phyloP scores from a whole-genome alignment of 192 early-diverging fungal genomes.

The Geranomyces variabilis region DNA sequence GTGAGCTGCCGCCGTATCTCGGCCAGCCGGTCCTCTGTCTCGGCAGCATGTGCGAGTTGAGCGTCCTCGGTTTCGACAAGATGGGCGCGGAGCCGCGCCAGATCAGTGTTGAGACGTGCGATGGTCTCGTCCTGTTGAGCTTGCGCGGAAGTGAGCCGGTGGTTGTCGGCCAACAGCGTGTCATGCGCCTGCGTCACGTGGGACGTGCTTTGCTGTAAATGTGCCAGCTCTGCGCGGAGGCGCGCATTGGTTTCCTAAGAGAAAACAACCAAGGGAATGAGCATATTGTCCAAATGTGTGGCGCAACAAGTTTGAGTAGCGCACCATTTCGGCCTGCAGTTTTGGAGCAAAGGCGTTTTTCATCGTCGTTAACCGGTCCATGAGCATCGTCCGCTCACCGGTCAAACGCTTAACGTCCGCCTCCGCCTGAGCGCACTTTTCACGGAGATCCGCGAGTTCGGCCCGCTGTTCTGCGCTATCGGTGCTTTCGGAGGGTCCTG shows the following conservation, averaged over 20 bases:
- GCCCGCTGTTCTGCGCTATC: not conserved
- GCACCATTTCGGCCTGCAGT: constrained; percentile 78
- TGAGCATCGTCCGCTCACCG: constrained; percentile 65
- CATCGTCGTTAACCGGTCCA: constrained; percentile 78
- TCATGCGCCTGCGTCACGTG: not conserved
- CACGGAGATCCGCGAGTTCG: constrained; percentile 11
- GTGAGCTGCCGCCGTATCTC: constrained; percentile 62
- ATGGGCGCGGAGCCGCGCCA: constrained; percentile 61
- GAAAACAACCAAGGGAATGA: not conserved
- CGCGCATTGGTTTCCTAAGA: not conserved
- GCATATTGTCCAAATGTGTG: not conserved
- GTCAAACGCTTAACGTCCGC: constrained; percentile 57
- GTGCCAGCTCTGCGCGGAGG: not conserved
- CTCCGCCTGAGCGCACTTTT: not conserved
- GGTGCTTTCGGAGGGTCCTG: not conserved
- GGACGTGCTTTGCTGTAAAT: not conserved
- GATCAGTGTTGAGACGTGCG: constrained; percentile 37
- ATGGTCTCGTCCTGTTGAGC: not conserved
- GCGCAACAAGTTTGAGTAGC: too few species aligned
- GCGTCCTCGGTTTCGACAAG: constrained; percentile 67
- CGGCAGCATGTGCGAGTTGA: constrained; percentile 57
- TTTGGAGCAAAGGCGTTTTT: constrained; percentile 80
- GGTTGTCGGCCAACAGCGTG: constrained; percentile 9
- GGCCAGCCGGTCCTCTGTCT: constrained; percentile 55
- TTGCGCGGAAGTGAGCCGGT: not conserved